A percentile compares a stretch with the other conserved stretches of the same genome.
phyloP scores from a whole-genome alignment of 2,329 filamentous ascomycete species.

The Plectosphaerella sp. region DNA sequence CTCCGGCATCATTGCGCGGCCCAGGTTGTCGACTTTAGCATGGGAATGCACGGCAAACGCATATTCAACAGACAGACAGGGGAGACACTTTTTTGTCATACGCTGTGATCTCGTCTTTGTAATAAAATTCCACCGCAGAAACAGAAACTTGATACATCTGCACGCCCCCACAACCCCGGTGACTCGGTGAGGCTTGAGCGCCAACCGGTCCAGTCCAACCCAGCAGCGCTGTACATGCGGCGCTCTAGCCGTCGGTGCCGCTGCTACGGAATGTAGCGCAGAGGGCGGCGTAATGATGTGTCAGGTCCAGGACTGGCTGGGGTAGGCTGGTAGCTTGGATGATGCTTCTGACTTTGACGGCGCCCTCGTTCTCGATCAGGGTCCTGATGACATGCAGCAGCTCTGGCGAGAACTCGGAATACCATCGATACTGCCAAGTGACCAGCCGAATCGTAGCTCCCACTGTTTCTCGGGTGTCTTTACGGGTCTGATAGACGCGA shows the following conservation, averaged over 20 bases:
- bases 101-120: too few species aligned
- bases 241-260: conserved; percentile 69
- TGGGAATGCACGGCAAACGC: neutral
- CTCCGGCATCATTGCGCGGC: neutral
- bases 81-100: too few species aligned
- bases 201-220: too few species aligned
- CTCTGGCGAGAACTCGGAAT: conserved; percentile 96
- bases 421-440: conserved; percentile 99
- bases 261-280: conserved; percentile 94
- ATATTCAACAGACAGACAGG: neutral
- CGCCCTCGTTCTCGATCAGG: conserved; percentile 94
- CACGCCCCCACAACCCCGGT: too few species aligned
- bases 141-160: too few species aligned
- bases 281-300: conserved; percentile 91
- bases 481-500: conserved; percentile 70
- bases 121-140: too few species aligned
- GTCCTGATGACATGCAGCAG: conserved; percentile 84
- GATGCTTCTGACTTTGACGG: conserved; percentile 94
- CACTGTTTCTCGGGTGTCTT: conserved; percentile 76
- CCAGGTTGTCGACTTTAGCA: neutral
- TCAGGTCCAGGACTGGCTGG: conserved; percentile 88
- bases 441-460: conserved; percentile 85
- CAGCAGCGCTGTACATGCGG: too few species aligned
- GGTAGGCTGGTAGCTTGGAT: conserved; percentile 93
- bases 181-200: too few species aligned